These are phyloP conservation scores for Phytopythium chamaehyphon DNA, from an alignment of 352 stramenopile species.

Conservation along the genomic window DNA sequence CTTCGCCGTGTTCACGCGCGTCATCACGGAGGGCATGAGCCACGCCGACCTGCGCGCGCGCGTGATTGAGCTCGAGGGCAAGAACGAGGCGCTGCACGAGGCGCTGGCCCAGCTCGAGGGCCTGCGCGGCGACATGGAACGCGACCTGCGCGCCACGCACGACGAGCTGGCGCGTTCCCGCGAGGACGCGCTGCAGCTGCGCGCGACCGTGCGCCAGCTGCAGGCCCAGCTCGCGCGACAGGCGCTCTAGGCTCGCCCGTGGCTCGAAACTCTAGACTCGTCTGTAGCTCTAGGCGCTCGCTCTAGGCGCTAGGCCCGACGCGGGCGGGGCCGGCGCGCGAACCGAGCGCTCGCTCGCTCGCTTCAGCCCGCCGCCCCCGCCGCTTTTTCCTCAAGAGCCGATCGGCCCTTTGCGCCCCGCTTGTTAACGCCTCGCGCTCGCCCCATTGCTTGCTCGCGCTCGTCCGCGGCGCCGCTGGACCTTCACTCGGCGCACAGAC, in stretches of 20 bases:
- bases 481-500: no score
- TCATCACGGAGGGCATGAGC: constrained; percentile 81
- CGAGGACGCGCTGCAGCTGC: constrained; percentile 57
- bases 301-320: constrained; percentile 6
- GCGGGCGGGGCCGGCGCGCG: constrained; percentile 3
- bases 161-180: constrained; percentile 36
- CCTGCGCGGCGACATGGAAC: constrained; percentile 51
- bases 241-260: constrained; percentile 27
- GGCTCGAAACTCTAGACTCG: no score
- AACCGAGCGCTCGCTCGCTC: constrained; percentile 3
- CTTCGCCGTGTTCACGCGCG: constrained; percentile 78
- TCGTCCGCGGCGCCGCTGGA: neutral
- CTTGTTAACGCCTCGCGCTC: neutral
- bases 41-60: constrained; percentile 65
- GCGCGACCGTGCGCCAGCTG: constrained; percentile 59
- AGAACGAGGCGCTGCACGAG: constrained; percentile 78
- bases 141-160: constrained; percentile 51
- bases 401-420: neutral
- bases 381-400: neutral
- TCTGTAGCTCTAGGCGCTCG: no score
- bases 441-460: neutral
- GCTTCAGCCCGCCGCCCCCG: neutral
- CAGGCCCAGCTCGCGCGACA: constrained; percentile 52
- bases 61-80: constrained; percentile 65
- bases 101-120: constrained; percentile 61